Conservation (phyloP, 2,329 filamentous ascomycete genomes). For the Huntiella moniliformis region DNA sequence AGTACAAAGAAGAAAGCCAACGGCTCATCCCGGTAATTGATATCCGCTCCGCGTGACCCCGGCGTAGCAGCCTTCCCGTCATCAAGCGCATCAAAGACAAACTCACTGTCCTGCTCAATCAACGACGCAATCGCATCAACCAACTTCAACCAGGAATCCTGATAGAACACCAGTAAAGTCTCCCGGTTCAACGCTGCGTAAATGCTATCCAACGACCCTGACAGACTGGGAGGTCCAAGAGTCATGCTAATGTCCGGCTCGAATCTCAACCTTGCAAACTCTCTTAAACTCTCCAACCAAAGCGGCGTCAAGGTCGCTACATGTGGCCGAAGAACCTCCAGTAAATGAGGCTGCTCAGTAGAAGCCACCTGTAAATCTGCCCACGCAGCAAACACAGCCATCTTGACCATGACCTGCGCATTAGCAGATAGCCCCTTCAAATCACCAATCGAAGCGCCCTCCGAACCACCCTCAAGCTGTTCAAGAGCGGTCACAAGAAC, state of each 20-base stretch:
- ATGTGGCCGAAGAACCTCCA: slow-evolving; percentile 75
- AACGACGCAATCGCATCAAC: slow-evolving; percentile 94
- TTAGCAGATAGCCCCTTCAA: slow-evolving; percentile 85
- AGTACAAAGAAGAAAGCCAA: slow-evolving; percentile 98
- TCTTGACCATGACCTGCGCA: slow-evolving; percentile 95
- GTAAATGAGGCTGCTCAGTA: slow-evolving; percentile 73
- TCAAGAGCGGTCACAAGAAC: slow-evolving; percentile 78
- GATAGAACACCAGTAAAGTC: slow-evolving; percentile 85
- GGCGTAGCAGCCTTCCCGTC: slow-evolving; percentile 43
- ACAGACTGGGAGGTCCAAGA: slow-evolving; percentile 59
- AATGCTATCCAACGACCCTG: slow-evolving; percentile 76
- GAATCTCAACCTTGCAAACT: slow-evolving; percentile 83
- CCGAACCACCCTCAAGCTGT: slow-evolving; percentile 50
- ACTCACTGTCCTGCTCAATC: slow-evolving; percentile 93
- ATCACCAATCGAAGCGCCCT: slow-evolving; percentile 63
- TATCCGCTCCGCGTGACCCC: slow-evolving; percentile 34
- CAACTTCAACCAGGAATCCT: slow-evolving; percentile 89
- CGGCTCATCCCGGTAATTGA: slow-evolving; percentile 95
- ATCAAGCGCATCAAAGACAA: slow-evolving; percentile 91
- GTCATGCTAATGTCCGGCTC: slow-evolving; percentile 95
- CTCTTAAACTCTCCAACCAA: slow-evolving; percentile 81
- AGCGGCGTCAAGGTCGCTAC: slow-evolving; percentile 78
- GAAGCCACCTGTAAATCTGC: slow-evolving; percentile 92
- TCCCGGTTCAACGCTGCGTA: slow-evolving; percentile 91
- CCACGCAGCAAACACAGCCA: slow-evolving; percentile 94